Evolutionary conservation across 2,329 filamentous ascomycete species (phyloP).

Genomic region (Cordyceps tenuipes): DNA sequence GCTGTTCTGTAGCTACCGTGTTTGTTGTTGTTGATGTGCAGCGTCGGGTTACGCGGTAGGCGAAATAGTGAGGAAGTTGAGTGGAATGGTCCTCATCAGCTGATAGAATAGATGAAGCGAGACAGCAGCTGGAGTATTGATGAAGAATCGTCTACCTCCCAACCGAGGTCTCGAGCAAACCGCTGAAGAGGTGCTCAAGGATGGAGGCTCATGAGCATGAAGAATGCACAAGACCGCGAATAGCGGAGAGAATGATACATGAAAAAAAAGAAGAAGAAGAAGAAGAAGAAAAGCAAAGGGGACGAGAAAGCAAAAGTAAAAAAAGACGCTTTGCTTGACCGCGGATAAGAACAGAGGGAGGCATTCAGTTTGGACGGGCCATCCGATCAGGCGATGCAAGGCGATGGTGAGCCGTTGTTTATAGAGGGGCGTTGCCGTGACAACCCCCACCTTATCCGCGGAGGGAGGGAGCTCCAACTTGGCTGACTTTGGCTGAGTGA

Average conservation of each 20-base stretch:
- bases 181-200: background rate
- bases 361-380: background rate
- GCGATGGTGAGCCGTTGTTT: conserved; percentile 13
- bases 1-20: background rate
- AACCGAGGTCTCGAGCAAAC: background rate
- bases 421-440: conserved; percentile 17
- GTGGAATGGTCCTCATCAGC: background rate
- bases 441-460: conserved; percentile 6
- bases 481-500: background rate
- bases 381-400: background rate
- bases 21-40: background rate
- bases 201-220: background rate
- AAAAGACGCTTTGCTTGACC: background rate
- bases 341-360: background rate
- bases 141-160: background rate
- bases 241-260: conserved; percentile 5
- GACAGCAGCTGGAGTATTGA: background rate
- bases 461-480: background rate
- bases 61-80: background rate
- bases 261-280: background rate
- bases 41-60: background rate
- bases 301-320: background rate
- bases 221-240: background rate
- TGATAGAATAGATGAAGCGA: background rate
- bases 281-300: background rate